Base-by-base conservation (phyloP, 2,329 filamentous ascomycete genomes). In the Colletotrichum tanaceti region DNA sequence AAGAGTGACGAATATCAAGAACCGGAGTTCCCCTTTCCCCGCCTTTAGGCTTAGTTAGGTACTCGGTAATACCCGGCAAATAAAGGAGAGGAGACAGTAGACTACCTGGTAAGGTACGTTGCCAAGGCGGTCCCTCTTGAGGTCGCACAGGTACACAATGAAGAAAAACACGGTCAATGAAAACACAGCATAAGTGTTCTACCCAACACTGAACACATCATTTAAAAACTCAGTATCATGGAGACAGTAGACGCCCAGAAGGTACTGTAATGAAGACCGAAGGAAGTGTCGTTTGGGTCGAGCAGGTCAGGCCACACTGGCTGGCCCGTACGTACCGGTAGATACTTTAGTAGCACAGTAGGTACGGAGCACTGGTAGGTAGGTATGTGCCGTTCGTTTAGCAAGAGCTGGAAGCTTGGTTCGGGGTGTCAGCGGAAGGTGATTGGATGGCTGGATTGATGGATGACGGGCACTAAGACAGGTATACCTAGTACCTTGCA, bases 1-100 rank as follows among this genome's bases (percentile, higher is more conserved):
- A 18, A 53, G 38, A 32, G 49, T 28, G 49, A 20, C 49, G 6
- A 53, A 20, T 1, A n/a, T 11, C 50, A 38, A n/a, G 14, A 13
- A n/a, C 28, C 35, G 16, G 11, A 11, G 49, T n/a, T 20, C 18
- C 28, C 6, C 6, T 20, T 54, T 18, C 38, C 59, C n/a, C 38
- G 32, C 24, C 60, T 24, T 64, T 58, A 54, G 53, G 65, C 60
- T 41, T 53, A 54, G 62, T 35, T 62, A 58, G 41, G 41, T 65
- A 39, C 41, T 65, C 55, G 49, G 62, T 57, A 68, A 68, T 65
- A 65, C 55, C 62, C 50, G 38, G 43, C 38, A 60, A 65, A 60
- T 57, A 24, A 46, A 54, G 54, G 22, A 14, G 49, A 55, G 44
- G 39, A 57, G 22, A 49, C 14, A 3, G 24, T 20, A 32, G 32